Evolutionary conservation across 768 basidiomycete species (phyloP), one percentile per base, ranked within the genome.

Genomic region (Lactarius evosmus): DNA sequence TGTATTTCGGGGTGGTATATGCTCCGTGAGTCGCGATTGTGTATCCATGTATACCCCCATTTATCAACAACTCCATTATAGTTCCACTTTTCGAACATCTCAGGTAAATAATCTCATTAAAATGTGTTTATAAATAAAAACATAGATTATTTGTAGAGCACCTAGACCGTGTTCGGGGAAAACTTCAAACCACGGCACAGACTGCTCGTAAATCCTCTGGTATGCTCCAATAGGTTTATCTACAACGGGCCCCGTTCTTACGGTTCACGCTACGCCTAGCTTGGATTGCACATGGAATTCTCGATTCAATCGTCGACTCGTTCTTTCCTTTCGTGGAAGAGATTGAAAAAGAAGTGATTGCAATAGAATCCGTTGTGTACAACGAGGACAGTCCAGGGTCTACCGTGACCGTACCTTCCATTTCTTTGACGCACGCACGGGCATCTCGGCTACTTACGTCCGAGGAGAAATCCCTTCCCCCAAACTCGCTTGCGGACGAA

Each of bases 281-380:
- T 72, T 96, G 93, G 93, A 91, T 98, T 67, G 93, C 93, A 0
- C 94, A 98, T 74, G 90, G 88, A 25, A 81, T 97, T 60, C 78
- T 98, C 67, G 95, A 97, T 71, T 95, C 93, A 1, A 86, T 98
- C 58, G 94, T 98, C 25, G 95, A 98, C 72, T 88, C 91, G 0
- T 95, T 95, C 76, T 93, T 94, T 73, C 93, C 93, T 1, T 81
- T 93, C 63, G 77, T 95, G 63, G 82, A 87, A 67, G 85, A 86
- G 63, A 88, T 97, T 40, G 95, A 96, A 71, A 87, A 55, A 50
- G 62, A 67, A 27, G 61, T 64, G 11, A 44, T 40, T 17, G 60
- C 62, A 3, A 44, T 93, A 3, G 93, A 95, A 70, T 79, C 83
- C 14, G 74, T 91, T 41, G 85, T 95, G 19, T 84, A 83, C 69